Evolutionary conservation across 2,329 filamentous ascomycete genomes (phyloP).

Genomic region (Monilinia fructigena): DNA sequence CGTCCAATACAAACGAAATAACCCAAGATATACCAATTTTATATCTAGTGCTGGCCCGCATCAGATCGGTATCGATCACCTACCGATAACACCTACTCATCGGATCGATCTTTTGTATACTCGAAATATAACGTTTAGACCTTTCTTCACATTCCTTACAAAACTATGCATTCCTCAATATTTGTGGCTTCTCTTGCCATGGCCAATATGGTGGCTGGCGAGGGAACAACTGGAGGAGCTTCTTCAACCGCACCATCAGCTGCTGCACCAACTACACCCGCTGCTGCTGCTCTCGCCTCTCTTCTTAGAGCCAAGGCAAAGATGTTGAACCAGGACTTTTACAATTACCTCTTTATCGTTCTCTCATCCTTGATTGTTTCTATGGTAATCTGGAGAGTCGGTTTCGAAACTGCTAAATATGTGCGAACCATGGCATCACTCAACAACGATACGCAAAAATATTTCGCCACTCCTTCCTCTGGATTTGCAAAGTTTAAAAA

Average conservation of each 20-base stretch:
- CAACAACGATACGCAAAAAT: constrained; percentile 75
- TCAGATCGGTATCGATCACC: neutral
- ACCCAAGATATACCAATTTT: neutral
- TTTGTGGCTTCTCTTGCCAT: constrained; percentile 31
- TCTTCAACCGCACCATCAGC: neutral
- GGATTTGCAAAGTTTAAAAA: constrained; percentile 63
- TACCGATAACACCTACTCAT: neutral
- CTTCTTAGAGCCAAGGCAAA: constrained; percentile 31
- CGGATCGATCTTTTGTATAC: neutral
- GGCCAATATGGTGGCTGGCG: constrained; percentile 28
- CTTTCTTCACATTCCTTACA: constrained; percentile 4
- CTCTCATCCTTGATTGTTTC: constrained; percentile 62
- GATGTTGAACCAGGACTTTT: constrained; percentile 52
- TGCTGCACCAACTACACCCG: neutral
- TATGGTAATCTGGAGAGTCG: constrained; percentile 66
- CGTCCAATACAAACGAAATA: constrained; percentile 5
- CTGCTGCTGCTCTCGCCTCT: constrained; percentile 26
- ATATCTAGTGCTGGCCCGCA: constrained; percentile 10
- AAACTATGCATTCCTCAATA: constrained; percentile 32
- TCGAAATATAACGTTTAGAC: neutral
- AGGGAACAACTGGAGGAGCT: constrained; percentile 20
- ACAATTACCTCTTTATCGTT: constrained; percentile 60
- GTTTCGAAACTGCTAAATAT: constrained; percentile 61
- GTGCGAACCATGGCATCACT: constrained; percentile 73
- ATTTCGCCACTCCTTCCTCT: constrained; percentile 63